A percentile compares a stretch with the other conserved stretches of the same genome.
Evolutionary conservation across 2,329 filamentous ascomycete genomes (phyloP).

Genomic region (Colletotrichum abscissum): DNA sequence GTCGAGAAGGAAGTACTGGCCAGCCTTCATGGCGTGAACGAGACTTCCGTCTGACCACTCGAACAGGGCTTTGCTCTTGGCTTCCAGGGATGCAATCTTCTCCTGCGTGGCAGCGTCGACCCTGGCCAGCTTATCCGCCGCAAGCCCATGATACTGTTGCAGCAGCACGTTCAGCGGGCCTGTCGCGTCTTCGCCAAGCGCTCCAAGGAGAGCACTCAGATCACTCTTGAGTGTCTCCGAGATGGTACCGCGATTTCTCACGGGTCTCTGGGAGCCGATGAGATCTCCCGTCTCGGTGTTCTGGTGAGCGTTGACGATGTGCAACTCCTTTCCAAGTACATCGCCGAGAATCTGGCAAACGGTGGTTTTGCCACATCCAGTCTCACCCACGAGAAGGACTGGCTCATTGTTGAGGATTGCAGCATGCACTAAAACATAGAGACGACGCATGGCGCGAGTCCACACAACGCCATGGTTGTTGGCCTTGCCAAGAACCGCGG

Average conservation of each 20-base stretch:
- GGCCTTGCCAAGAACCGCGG: conserved; percentile 54
- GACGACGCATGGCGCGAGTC: conserved; percentile 92
- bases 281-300: conserved; percentile 98
- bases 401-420: conserved; percentile 93
- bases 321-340: conserved; percentile 78
- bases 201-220: conserved; percentile 60
- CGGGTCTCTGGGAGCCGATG: conserved; percentile 92
- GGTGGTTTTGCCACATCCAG: conserved; percentile 97
- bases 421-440: conserved; percentile 89
- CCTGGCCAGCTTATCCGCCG: conserved; percentile 52
- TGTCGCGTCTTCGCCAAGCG: conserved; percentile 52
- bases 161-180: conserved; percentile 67
- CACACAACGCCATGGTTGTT: conserved; percentile 82
- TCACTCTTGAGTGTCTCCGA: conserved; percentile 73
- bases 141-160: conserved; percentile 66
- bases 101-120: conserved; percentile 61
- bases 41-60: conserved; percentile 97
- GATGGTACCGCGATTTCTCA: conserved; percentile 84
- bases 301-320: conserved; percentile 96
- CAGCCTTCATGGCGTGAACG: conserved; percentile 91
- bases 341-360: conserved; percentile 93
- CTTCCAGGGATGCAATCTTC: conserved; percentile 59
- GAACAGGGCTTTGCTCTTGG: conserved; percentile 85
- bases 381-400: conserved; percentile 94
- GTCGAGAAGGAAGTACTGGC: conserved; percentile 92